Evolutionary conservation across 352 stramenopile species (phyloP).

Genomic region (Globisporangium nodosum): DNA sequence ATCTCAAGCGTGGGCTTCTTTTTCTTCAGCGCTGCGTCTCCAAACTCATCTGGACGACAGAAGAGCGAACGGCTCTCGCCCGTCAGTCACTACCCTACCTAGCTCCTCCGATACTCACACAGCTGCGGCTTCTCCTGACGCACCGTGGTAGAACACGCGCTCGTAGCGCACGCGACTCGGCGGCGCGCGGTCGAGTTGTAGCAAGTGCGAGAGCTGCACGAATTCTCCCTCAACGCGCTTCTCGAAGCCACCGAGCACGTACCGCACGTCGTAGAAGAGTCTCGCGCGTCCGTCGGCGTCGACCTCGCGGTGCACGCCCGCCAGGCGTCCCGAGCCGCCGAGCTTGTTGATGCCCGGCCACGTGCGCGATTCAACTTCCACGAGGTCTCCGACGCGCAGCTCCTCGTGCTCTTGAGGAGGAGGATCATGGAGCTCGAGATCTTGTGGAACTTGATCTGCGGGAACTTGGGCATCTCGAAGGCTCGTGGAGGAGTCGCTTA

Average conservation of each 20-base stretch:
- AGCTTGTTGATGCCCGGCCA: constrained; percentile 88
- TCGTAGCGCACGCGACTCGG: constrained; percentile 29
- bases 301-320: constrained; percentile 30
- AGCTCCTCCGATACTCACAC: neutral
- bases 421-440: neutral
- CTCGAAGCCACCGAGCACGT: constrained; percentile 76
- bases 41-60: constrained; percentile 43
- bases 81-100: neutral
- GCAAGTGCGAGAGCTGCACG: constrained; percentile 44
- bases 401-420: constrained; percentile 1
- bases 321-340: constrained; percentile 60
- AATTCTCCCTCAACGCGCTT: constrained; percentile 64
- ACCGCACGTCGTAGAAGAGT: constrained; percentile 77
- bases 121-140: neutral
- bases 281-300: constrained; percentile 12
- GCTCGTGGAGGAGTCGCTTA: too few species aligned
- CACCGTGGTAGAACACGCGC: constrained; percentile 63
- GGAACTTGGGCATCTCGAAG: too few species aligned
- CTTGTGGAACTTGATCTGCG: neutral
- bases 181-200: constrained; percentile 27
- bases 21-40: constrained; percentile 31
- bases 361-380: constrained; percentile 67
- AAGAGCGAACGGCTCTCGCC: neutral
- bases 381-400: constrained; percentile 21
- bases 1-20: constrained; percentile 4